phyloP scores from a whole-genome alignment of 345 rosid genomes.

The Gossypium ekmanianum region DNA sequence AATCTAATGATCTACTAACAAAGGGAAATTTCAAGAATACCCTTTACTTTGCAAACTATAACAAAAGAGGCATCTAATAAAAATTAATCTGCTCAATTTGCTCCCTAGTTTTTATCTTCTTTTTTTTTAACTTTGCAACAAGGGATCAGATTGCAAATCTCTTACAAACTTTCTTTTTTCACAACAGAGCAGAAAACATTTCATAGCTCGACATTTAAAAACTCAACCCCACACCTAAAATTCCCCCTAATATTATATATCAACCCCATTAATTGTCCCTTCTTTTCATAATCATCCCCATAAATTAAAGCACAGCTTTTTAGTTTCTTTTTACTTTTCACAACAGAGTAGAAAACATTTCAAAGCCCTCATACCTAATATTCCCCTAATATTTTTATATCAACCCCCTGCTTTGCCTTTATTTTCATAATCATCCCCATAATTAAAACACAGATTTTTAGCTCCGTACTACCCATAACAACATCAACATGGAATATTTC shows the following conservation, averaged over 20 bases:
- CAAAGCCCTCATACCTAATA: not conserved
- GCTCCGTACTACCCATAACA: not conserved
- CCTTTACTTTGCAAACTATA: not conserved
- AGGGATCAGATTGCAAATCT: too few relatives aligned
- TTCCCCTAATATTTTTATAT: not conserved
- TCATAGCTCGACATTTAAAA: not conserved
- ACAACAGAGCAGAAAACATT: conserved; percentile 10
- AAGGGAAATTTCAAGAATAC: not conserved
- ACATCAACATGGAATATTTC: not conserved
- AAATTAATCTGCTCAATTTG: not conserved
- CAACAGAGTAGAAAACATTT: conserved; percentile 4
- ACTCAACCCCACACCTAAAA: too few relatives aligned
- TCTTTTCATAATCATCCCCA: too few relatives aligned
- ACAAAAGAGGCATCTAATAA: not conserved
- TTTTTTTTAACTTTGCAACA: not conserved
- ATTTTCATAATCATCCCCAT: not conserved
- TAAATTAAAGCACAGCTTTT: too few relatives aligned
- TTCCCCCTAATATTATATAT: too few relatives aligned
- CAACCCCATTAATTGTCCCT: too few relatives aligned
- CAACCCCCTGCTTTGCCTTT: not conserved
- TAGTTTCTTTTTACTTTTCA: not conserved
- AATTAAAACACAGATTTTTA: not conserved
- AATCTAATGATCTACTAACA: not conserved
- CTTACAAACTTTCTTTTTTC: not conserved
- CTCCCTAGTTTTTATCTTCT: not conserved